A percentile compares a stretch with the other conserved stretches of the same genome.
Conservation (phyloP, 768 basidiomycete genomes). For the Mycena olivaceomarginata region DNA sequence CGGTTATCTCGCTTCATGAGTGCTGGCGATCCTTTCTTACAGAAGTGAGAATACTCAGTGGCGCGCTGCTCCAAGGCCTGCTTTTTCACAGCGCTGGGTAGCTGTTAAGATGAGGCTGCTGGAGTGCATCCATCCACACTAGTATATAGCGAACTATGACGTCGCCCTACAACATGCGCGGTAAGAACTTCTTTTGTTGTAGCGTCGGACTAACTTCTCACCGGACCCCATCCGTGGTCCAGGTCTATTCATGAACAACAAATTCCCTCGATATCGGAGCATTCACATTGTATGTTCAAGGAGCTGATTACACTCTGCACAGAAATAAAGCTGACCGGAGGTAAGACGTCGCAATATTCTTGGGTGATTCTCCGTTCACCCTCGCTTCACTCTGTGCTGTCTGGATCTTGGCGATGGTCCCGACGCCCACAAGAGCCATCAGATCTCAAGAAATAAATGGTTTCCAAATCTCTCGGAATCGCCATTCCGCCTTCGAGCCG, state of each 20-base stretch:
- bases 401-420: neutral
- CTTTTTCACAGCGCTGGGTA: too few relatives aligned
- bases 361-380: neutral
- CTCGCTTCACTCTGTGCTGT: neutral
- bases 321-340: too few relatives aligned
- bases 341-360: neutral
- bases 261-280: neutral
- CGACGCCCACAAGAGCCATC: neutral
- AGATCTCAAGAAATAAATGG: neutral
- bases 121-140: too few relatives aligned
- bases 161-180: too few relatives aligned
- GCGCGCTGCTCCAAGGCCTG: too few relatives aligned
- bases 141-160: too few relatives aligned
- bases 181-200: too few relatives aligned
- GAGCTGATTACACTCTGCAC: too few relatives aligned
- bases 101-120: too few relatives aligned
- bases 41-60: too few relatives aligned
- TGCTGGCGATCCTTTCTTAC: neutral
- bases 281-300: neutral
- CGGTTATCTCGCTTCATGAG: neutral
- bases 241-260: neutral
- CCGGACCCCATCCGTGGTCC: neutral
- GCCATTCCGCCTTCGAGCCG: too few relatives aligned
- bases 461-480: neutral
- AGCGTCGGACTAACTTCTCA: neutral